Conservation (phyloP, 225 moss, liverwort and hornwort genomes). For the Pseudisothecium myosuroides region DNA sequence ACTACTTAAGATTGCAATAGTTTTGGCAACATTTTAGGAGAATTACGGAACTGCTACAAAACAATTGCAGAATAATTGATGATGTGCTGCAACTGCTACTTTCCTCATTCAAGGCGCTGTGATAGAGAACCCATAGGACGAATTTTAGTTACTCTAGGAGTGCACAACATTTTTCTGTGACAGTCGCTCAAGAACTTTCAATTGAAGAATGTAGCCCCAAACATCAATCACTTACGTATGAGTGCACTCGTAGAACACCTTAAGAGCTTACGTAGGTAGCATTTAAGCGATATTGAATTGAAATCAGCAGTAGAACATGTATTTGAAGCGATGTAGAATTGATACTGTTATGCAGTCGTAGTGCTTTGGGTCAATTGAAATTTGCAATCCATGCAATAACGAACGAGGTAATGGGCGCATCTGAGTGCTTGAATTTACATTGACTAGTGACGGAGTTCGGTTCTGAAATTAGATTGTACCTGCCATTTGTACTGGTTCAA, state of each 20-base stretch:
- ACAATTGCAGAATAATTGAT: background rate
- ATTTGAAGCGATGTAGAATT: background rate
- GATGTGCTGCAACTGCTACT: background rate
- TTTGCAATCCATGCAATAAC: background rate
- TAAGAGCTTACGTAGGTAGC: no score
- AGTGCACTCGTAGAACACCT: background rate
- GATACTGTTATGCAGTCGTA: background rate
- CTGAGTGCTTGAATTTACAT: background rate
- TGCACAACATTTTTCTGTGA: background rate
- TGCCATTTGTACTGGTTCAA: background rate
- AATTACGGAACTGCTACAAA: background rate
- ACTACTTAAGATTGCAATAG: background rate
- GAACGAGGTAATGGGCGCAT: background rate
- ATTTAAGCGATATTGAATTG: background rate
- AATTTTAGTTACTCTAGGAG: background rate
- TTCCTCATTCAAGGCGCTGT: background rate
- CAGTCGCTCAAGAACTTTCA: background rate
- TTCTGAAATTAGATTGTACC: background rate
- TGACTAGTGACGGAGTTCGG: background rate
- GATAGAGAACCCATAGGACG: background rate
- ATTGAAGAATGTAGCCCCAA: background rate
- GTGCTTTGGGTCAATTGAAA: no score
- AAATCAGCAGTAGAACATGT: background rate
- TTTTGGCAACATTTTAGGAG: background rate
- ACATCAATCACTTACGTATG: background rate